phyloP scores from a whole-genome alignment of 1,139 yeast species.

The Ashbya aceris region DNA sequence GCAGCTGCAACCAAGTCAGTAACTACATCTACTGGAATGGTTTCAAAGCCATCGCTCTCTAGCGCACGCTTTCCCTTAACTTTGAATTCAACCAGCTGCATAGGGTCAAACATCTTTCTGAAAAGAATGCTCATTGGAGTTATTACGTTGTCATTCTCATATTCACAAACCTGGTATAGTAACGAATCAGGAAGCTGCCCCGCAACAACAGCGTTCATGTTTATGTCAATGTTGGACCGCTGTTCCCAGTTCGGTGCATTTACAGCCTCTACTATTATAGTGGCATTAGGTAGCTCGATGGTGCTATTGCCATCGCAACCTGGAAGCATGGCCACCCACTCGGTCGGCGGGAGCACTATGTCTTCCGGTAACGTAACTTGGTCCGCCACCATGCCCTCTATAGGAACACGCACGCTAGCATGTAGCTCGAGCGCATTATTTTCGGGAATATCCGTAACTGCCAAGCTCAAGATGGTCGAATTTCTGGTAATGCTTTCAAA shows the following conservation, averaged over 20 bases:
- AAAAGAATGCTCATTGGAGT: conserved; percentile 32
- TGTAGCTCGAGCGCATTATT: conserved; percentile 23
- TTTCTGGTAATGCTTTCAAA: conserved; percentile 6
- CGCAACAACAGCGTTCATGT: conserved; percentile 12
- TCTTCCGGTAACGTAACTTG: conserved; percentile 13
- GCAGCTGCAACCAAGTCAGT: conserved; percentile 12
- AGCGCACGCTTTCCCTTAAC: conserved; percentile 19
- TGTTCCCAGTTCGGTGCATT: conserved; percentile 12
- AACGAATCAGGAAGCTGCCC: conserved; percentile 22
- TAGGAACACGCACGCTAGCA: conserved; percentile 14
- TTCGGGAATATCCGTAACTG: conserved; percentile 14
- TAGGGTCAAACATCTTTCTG: conserved; percentile 24
- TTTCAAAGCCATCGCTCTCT: conserved; percentile 3
- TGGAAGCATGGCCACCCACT: conserved; percentile 28
- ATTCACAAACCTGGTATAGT: conserved; percentile 20
- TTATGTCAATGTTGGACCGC: conserved; percentile 9
- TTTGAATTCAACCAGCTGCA: conserved; percentile 20
- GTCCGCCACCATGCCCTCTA: conserved; percentile 13
- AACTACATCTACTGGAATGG: conserved; percentile 7
- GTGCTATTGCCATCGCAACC: conserved; percentile 26
- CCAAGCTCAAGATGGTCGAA: conserved; percentile 13
- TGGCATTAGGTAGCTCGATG: conserved; percentile 18
- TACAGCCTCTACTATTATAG: conserved; percentile 7
- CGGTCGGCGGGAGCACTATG: conserved; percentile 23
- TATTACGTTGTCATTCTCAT: conserved; percentile 21